A percentile compares a stretch with the other conserved stretches of the same genome.
phyloP scores from a whole-genome alignment of 2,329 filamentous ascomycete genomes.

The Xylariaceae sp. region DNA sequence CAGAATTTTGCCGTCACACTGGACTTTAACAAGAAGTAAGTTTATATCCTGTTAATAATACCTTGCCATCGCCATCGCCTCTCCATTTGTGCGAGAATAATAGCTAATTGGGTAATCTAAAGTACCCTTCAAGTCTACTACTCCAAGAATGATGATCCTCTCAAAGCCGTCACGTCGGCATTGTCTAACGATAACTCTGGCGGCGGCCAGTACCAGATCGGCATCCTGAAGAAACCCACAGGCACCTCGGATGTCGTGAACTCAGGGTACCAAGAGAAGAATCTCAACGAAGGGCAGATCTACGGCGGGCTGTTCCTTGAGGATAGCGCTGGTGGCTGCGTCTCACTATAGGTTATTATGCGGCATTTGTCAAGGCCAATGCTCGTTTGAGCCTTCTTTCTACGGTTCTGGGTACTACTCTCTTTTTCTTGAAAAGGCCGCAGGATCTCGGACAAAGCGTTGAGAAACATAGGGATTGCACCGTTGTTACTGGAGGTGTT shows the following conservation, averaged over 20 bases:
- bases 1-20: slow-evolving; percentile 66
- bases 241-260: slow-evolving; percentile 58
- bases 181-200: slow-evolving; percentile 58
- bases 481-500: too few relatives aligned
- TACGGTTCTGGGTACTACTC: too few relatives aligned
- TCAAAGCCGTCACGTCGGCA: slow-evolving; percentile 53
- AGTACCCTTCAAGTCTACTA: slow-evolving; percentile 64
- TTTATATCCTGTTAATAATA: slow-evolving; percentile 7
- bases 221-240: slow-evolving; percentile 62
- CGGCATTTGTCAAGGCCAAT: neutral
- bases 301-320: slow-evolving; percentile 59
- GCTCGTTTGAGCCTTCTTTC: too few relatives aligned
- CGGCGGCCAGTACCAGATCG: slow-evolving; percentile 61
- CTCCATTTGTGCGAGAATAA: too few relatives aligned
- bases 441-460: too few relatives aligned
- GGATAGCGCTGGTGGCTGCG: slow-evolving; percentile 49
- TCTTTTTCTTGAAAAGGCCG: too few relatives aligned
- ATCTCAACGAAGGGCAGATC: slow-evolving; percentile 55
- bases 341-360: slow-evolving; percentile 45
- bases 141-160: slow-evolving; percentile 53
- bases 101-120: neutral
- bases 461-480: too few relatives aligned
- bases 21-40: slow-evolving; percentile 61
- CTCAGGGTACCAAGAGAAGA: slow-evolving; percentile 53
- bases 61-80: too few relatives aligned